Base-by-base conservation (phyloP, 73 alveolate genomes). In the Stentor roeselii region DNA sequence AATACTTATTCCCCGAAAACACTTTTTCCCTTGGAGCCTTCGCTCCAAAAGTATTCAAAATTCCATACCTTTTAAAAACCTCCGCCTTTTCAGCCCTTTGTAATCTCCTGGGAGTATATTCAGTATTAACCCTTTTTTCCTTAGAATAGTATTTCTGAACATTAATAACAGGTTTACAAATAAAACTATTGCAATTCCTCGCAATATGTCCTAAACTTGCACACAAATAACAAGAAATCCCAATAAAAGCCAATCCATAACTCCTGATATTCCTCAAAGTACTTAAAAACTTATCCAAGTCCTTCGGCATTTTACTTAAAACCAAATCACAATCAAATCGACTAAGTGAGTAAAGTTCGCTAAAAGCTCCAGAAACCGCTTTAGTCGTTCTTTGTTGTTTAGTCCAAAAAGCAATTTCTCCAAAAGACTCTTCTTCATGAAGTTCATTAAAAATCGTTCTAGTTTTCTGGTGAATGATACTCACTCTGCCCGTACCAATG, bases 201-300 rank as follows among this genome's bases (percentile, higher is more conserved):
- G 80, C 80, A 1, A 67, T 67, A 67, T 67, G 80, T 30, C 41
- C 80, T 30, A 67, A 32, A 21, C 42, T 30, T 67, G 50, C 80
- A 67, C 80, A 67, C 34, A 67, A 67, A 67, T 67, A 67, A 40
- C 80, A 67, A 27, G 27, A 27, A 0, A 67, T 21, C 14, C 41
- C 80, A 67, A 67, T 21, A 0, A 32, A 36, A 14, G 80, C 21
- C 21, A 30, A 21, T 1, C 37, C 80, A 50, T 50, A 50, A 50
- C 30, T 21, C 21, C 21, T 50, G 6, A 50, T 11, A 50, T 50
- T 50, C 67, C 67, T 50, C 21, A 50, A 11, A 11, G 21, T 11
- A 11, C 6, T 50, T 11, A 11, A 50, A 50, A 50, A 50, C 67
- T 50, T 50, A 11, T 50, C 67, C 67, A 11, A 11, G 21, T 50